A percentile compares a stretch with the other conserved stretches of the same genome.
phyloP scores from a whole-genome alignment of 148 eudicot genomes.

The Heliosperma pusillum region DNA sequence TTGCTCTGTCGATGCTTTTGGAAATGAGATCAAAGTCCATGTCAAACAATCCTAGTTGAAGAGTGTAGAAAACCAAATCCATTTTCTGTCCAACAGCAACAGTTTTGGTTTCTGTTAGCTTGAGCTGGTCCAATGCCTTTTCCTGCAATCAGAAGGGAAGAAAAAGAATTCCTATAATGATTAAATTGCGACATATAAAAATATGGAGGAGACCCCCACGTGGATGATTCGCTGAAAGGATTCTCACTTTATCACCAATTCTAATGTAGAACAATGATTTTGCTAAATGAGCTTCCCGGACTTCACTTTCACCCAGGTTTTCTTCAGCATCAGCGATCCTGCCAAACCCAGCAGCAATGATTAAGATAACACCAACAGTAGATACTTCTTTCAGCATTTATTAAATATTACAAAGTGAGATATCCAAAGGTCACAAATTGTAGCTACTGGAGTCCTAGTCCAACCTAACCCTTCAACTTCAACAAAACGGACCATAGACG shows the following conservation, averaged over 20 bases:
- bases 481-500: not conserved
- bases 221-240: not conserved
- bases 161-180: not conserved
- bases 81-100: constrained; percentile 97
- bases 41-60: constrained; percentile 78
- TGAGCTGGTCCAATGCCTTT: constrained; percentile 87
- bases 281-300: constrained; percentile 94
- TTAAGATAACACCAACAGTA: not conserved
- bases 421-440: too few relatives aligned
- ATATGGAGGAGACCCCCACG: not conserved
- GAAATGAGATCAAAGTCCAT: constrained; percentile 92
- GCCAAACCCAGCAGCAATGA: constrained; percentile 6
- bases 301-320: constrained; percentile 95
- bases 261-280: constrained; percentile 74
- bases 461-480: not conserved
- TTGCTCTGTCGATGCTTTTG: constrained; percentile 86
- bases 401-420: too few relatives aligned
- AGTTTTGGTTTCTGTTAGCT: constrained; percentile 83
- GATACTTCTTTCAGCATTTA: too few relatives aligned
- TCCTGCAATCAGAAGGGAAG: constrained; percentile 36
- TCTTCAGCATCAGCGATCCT: constrained; percentile 98
- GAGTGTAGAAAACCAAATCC: constrained; percentile 86
- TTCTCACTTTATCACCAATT: constrained; percentile 67
- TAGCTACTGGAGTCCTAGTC: too few relatives aligned
- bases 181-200: not conserved